Percentiles rank a stretch among this genome's conserved stretches.
Conservation (phyloP, 768 basidiomycete species). For the Hirschioporus abietinus region DNA sequence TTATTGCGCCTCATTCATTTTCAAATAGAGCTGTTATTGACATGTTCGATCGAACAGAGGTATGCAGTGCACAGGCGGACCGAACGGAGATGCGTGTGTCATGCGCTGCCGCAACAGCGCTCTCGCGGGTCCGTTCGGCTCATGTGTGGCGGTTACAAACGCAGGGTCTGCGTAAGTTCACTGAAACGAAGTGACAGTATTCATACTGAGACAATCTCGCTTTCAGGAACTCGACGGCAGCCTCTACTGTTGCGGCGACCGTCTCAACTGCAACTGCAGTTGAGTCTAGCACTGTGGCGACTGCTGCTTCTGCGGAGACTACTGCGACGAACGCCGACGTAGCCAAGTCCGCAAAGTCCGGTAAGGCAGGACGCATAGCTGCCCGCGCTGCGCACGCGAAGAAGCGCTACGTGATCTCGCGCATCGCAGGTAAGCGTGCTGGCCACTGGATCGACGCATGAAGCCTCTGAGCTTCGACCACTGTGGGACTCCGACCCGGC, state of each 20-base stretch:
- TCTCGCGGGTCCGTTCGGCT: constrained; percentile 15
- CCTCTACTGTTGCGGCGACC: not conserved
- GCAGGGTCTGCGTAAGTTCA: not conserved
- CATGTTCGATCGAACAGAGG: not conserved
- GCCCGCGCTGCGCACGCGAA: not conserved
- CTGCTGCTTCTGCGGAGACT: not conserved
- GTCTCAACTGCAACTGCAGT: not conserved
- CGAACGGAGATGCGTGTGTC: constrained; percentile 14
- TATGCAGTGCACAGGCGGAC: constrained; percentile 12
- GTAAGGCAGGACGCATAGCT: not conserved
- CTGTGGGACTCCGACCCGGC: too few relatives aligned
- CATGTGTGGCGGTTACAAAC: constrained; percentile 10
- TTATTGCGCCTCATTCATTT: not conserved
- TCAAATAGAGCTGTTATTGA: not conserved
- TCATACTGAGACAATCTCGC: not conserved
- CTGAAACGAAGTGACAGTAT: not conserved
- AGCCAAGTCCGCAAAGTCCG: constrained; percentile 2
- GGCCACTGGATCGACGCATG: constrained; percentile 10
- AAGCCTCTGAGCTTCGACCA: not conserved
- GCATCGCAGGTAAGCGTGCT: constrained; percentile 5
- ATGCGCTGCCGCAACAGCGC: constrained; percentile 15
- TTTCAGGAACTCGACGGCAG: not conserved
- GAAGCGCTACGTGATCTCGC: constrained; percentile 5
- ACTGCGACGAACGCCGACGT: constrained; percentile 1
- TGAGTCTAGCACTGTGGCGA: not conserved